Percentiles rank a stretch among this genome's conserved stretches.
phyloP scores from a whole-genome alignment of 208 protist species.

The Wallacemonas sp. region DNA sequence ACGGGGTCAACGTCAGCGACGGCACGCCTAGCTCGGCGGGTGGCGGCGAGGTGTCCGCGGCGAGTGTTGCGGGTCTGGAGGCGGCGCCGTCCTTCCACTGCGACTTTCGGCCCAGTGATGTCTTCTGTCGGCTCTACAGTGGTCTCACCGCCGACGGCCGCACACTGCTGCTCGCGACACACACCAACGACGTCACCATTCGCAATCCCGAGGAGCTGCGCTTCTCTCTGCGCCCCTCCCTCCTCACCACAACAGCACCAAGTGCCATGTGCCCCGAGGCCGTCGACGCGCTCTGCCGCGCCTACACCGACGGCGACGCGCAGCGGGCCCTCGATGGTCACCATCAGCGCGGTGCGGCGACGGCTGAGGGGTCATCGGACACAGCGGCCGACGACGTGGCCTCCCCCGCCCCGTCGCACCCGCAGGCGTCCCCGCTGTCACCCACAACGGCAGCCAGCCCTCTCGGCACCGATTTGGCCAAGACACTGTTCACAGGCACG shows the following conservation, averaged over 20 bases:
- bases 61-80: neutral
- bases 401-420: neutral
- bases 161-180: slow-evolving; percentile 64
- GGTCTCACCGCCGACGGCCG: slow-evolving; percentile 57
- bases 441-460: neutral
- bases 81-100: slow-evolving; percentile 41
- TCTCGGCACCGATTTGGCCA: neutral
- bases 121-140: slow-evolving; percentile 64
- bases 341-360: neutral
- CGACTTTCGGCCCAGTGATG: slow-evolving; percentile 46
- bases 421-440: neutral
- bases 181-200: slow-evolving; percentile 46
- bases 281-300: neutral
- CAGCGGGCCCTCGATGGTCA: neutral
- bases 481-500: neutral
- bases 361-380: no score
- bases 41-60: neutral
- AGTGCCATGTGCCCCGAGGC: neutral
- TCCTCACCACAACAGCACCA: neutral
- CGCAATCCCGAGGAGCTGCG: slow-evolving; percentile 48
- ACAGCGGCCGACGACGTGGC: neutral
- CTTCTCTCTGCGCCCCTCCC: slow-evolving; percentile 28
- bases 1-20: no score
- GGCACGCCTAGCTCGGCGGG: no score
- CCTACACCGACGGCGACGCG: neutral